phyloP scores from a whole-genome alignment of 768 basidiomycete species.

The Lactifluus piperatus region DNA sequence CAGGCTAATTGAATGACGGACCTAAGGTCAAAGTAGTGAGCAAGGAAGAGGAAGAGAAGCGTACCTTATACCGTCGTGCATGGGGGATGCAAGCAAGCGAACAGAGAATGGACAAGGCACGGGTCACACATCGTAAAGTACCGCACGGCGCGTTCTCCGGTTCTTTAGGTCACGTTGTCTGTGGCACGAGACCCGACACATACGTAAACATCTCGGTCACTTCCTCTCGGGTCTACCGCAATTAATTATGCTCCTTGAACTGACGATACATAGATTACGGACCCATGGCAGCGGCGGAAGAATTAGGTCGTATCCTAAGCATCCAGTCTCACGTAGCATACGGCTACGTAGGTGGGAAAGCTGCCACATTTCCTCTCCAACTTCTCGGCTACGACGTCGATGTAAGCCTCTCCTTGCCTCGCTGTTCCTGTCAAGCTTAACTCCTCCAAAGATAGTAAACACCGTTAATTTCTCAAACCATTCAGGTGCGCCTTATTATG shows the following conservation, averaged over 20 bases:
- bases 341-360: constrained; percentile 88
- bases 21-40: not conserved
- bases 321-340: constrained; percentile 91
- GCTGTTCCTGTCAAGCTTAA: not conserved
- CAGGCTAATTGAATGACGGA: constrained; percentile 38
- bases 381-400: constrained; percentile 94
- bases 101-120: not conserved
- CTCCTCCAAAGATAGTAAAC: constrained; percentile 56
- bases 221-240: too few species aligned
- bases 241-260: not conserved
- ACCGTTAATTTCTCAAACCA: constrained; percentile 96
- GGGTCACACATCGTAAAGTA: not conserved
- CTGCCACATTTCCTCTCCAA: constrained; percentile 69
- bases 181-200: too few species aligned
- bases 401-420: constrained; percentile 37
- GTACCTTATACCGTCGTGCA: constrained; percentile 48
- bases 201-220: too few species aligned
- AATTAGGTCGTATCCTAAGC: constrained; percentile 59
- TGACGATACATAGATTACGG: not conserved
- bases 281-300: not conserved
- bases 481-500: constrained; percentile 51
- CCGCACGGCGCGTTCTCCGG: not conserved
- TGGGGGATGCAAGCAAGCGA: not conserved
- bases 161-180: too few species aligned
- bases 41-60: constrained; percentile 23